Evolutionary conservation across 2,329 filamentous ascomycete genomes (phyloP), one percentile per base, ranked within the genome.

Genomic region (Fusarium udum): DNA sequence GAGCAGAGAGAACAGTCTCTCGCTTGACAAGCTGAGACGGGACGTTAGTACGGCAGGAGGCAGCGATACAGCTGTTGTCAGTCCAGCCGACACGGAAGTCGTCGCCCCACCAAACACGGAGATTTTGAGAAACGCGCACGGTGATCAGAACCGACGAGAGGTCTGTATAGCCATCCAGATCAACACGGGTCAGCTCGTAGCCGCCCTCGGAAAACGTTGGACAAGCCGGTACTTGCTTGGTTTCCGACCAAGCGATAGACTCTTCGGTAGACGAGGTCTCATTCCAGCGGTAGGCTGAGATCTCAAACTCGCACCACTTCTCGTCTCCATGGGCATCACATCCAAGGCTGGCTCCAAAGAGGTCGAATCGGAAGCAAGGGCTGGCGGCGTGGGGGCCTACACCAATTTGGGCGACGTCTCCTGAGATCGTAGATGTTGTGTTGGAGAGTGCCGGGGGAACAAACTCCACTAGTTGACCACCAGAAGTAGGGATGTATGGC

Each of bases 21-120:
- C 81, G 77, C 75, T 81, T 82, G 62, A 77, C 77, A 28, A 67
- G 70, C 42, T 79, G 76, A 26, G 78, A 69, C 24, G 72, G 65
- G 5, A 69, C 67, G 34, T 66, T 73, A 10, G 75, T 74, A 43
- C 83, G 83, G 56, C 83, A 84, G 46, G 71, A 72, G 12, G 80
- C 79, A 48, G 83, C 82, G 31, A 81, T 78, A 65, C 83, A 84
- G 51, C 77, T 81, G 64, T 84, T 85, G 71, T 85, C 82, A 24
- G 75, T 83, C 83, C 83, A 84, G 51, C 83, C 82, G 48, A 84
- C 74, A 26, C 77, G 78, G 65, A 84, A 78, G 64, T 84, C 83
- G 59, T 84, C 83, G 32, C 78, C 82, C 83, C 83, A 84, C 83
- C 83, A 84, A 36, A 81, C 77, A 61, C 82, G 80, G 32, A 83